Evolutionary conservation across 768 basidiomycete genomes (phyloP), one percentile per base, ranked within the genome.

Genomic region (Glaciozyma antarctica): DNA sequence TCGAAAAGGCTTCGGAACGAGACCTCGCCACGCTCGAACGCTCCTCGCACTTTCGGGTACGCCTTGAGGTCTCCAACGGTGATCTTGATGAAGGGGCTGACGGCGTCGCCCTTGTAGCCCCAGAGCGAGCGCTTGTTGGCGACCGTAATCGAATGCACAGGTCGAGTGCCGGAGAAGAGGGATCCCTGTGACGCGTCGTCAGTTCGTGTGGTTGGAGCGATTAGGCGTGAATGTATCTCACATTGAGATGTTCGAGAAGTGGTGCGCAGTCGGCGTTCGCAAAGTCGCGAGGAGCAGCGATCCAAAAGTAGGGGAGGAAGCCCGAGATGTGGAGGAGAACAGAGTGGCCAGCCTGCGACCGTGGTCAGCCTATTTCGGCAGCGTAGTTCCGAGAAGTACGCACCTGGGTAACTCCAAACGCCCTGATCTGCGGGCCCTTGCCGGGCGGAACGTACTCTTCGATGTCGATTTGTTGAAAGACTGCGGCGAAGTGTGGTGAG

Each of bases 401-500:
- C 58, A 88, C 91, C 80, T 92, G 81, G 2, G 91, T 97, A 12
- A 97, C 88, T 45, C 95, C 95, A 76, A 86, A 98, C 80, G 97
- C 84, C 58, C 91, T 81, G 34, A 81, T 68, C 19, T 73, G 73
- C 1, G 79, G 77, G 21, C 84, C 72, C 41, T 82, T 81, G 7
- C 77, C 77, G 17, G 85, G 78, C 30, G 80, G 80, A 13, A 80
- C 76, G 54, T 82, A 81, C 62, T 86, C 82, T 69, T 94, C 90
- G 12, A 98, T 81, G 69, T 98, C 95, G 64, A 94, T 93, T 77
- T 98, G 95, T 76, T 99, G 95, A 73, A 98, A 98, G 28, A 64
- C 65, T 67, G 65, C 41, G 49, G 22, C 26, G 22, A 1, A 26
- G 22, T 21, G 59, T 1, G 16, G 47, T 65, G 24, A 64, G 54